phyloP scores from a whole-genome alignment of 768 basidiomycete genomes.

The Tricholoma matsutake region DNA sequence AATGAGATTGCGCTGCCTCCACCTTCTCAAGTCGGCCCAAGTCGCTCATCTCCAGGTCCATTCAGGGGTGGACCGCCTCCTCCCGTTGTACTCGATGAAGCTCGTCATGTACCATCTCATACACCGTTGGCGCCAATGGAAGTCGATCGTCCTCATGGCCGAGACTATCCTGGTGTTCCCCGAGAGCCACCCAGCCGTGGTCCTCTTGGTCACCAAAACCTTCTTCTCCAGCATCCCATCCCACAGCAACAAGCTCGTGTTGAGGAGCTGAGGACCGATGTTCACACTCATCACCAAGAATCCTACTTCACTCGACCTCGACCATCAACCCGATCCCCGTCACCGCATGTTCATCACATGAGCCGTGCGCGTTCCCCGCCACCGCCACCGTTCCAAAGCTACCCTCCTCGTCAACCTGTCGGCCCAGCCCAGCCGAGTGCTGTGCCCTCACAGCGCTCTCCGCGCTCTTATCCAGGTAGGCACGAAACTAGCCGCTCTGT shows the following conservation, averaged over 20 bases:
- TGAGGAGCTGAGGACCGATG: slow-evolving; percentile 49
- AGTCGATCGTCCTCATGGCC: slow-evolving; percentile 55
- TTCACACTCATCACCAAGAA: slow-evolving; percentile 50
- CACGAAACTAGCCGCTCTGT: slow-evolving; percentile 45
- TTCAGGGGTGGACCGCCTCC: slow-evolving; percentile 84
- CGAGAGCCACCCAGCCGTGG: slow-evolving; percentile 48
- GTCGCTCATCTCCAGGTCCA: slow-evolving; percentile 63
- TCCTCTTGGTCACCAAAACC: slow-evolving; percentile 50
- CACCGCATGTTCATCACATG: slow-evolving; percentile 49
- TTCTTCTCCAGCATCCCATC: slow-evolving; percentile 67
- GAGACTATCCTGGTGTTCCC: slow-evolving; percentile 52
- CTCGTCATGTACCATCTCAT: slow-evolving; percentile 62
- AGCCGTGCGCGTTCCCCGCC: slow-evolving; percentile 52
- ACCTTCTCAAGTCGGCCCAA: slow-evolving; percentile 47
- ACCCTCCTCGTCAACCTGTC: slow-evolving; percentile 48
- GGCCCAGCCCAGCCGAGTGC: slow-evolving; percentile 49
- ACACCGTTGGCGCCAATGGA: slow-evolving; percentile 81
- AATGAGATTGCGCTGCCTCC: slow-evolving; percentile 57
- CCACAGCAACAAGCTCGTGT: slow-evolving; percentile 55
- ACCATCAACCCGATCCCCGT: slow-evolving; percentile 55
- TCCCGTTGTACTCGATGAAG: slow-evolving; percentile 76
- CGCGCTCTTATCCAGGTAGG: slow-evolving; percentile 45
- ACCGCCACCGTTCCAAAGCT: slow-evolving; percentile 43
- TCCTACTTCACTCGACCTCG: slow-evolving; percentile 53
- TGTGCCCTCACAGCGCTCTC: slow-evolving; percentile 54